These are phyloP conservation scores for Nakaseomyces kungkrabaensis DNA, from an alignment of 1,139 yeast species.

Conservation along the genomic window DNA sequence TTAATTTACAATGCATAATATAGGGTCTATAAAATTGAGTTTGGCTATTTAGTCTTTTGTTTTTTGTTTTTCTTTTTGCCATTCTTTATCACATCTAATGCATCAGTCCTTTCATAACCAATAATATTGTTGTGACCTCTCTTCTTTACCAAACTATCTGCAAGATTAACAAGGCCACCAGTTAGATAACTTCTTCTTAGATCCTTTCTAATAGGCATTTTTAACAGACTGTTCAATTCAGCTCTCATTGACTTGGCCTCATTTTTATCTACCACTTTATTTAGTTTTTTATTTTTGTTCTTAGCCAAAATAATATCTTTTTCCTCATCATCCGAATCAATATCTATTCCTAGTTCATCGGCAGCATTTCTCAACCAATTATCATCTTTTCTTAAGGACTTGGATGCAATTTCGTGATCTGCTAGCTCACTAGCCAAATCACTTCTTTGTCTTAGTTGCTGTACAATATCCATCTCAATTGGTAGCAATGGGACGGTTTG, in stretches of 20 bases:
- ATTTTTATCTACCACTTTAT: slow-evolving; percentile 42
- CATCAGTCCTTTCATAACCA: slow-evolving; percentile 62
- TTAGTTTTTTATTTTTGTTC: slow-evolving; percentile 51
- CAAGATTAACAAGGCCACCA: slow-evolving; percentile 74
- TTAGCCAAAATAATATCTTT: slow-evolving; percentile 57
- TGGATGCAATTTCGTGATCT: slow-evolving; percentile 52
- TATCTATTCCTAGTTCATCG: slow-evolving; percentile 76
- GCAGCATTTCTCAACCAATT: slow-evolving; percentile 88
- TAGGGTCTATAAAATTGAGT: neutral
- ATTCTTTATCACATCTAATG: slow-evolving; percentile 53
- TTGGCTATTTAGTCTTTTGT: slow-evolving; percentile 8
- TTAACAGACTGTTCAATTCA: slow-evolving; percentile 49
- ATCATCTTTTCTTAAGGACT: slow-evolving; percentile 58
- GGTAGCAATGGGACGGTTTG: slow-evolving; percentile 66
- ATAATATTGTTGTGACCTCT: slow-evolving; percentile 58
- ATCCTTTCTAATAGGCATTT: slow-evolving; percentile 55
- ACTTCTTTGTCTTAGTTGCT: slow-evolving; percentile 63
- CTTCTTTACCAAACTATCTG: slow-evolving; percentile 72
- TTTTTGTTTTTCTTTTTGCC: slow-evolving; percentile 23
- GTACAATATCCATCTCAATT: slow-evolving; percentile 62
- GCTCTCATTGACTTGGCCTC: slow-evolving; percentile 41
- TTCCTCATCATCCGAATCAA: slow-evolving; percentile 39
- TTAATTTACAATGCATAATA: neutral
- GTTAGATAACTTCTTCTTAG: slow-evolving; percentile 70
- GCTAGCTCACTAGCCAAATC: slow-evolving; percentile 63